Evolutionary conservation across 2,329 filamentous ascomycete species (phyloP).

Genomic region (Hyphodiscus sp.): DNA sequence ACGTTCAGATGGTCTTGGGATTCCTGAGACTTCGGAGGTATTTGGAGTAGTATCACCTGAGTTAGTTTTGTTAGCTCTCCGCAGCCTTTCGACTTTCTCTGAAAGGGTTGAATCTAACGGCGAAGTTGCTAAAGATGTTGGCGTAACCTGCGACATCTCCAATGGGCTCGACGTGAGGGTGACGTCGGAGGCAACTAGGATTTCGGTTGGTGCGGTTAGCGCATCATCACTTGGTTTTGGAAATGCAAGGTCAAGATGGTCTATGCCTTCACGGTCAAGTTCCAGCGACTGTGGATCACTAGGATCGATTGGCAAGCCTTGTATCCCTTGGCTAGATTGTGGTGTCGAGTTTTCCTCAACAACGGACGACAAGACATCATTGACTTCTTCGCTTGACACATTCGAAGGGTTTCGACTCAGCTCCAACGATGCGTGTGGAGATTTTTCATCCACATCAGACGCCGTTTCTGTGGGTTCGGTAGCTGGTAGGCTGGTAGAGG

Average conservation of each 20-base stretch:
- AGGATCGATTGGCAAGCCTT: not conserved
- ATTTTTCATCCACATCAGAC: conserved; percentile 41
- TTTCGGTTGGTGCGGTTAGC: conserved; percentile 8
- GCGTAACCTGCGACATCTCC: conserved; percentile 1
- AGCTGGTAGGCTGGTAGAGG: conserved; percentile 65
- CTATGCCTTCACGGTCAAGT: conserved; percentile 46
- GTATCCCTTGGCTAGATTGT: not conserved
- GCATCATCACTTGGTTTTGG: conserved; percentile 10
- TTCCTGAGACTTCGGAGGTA: conserved; percentile 24
- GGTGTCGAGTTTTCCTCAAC: conserved; percentile 44
- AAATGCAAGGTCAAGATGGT: conserved; percentile 55
- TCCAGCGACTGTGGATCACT: conserved; percentile 22
- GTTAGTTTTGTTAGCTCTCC: conserved; percentile 14
- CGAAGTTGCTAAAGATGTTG: conserved; percentile 2
- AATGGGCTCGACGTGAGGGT: conserved; percentile 5
- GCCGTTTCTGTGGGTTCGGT: conserved; percentile 56
- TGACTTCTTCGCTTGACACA: conserved; percentile 55
- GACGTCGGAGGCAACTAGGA: conserved; percentile 5
- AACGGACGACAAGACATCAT: conserved; percentile 57
- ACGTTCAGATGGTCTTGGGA: conserved; percentile 28
- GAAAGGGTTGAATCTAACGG: conserved; percentile 21
- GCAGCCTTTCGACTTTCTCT: conserved; percentile 27
- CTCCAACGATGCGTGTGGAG: conserved; percentile 28
- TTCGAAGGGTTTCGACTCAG: conserved; percentile 22
- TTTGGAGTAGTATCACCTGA: conserved; percentile 8